Evolutionary conservation across 163 green algal genomes (phyloP), one percentile per base, ranked within the genome.

Genomic region (Chloromonas sp.): DNA sequence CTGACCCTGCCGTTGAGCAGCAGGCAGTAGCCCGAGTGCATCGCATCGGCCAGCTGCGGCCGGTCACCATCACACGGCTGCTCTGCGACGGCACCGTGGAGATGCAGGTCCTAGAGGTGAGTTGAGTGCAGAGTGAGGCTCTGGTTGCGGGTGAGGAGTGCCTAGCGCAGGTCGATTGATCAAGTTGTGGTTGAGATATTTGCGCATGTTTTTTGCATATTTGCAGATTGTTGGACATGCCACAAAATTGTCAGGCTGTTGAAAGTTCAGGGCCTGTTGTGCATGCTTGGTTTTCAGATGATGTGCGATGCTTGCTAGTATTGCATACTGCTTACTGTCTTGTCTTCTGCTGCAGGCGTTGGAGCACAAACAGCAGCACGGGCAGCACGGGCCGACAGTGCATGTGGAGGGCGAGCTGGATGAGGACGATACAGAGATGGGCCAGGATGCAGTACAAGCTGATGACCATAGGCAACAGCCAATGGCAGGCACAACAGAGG

Each of bases 11-110:
- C 58, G 92, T 98, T 8, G 93, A 97, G 91, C 91, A 97, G 91
- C 95, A 98, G 90, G 95, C 95, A 0, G 89, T 97, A 14, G 94
- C 90, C 14, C 88, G 95, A 0, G 95, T 97, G 82, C 94, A 98
- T 87, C 91, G 95, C 83, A 95, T 97, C 70, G 95, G 95, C 0
- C 95, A 97, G 82, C 89, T 82, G 71, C 84, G 90, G 14, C 88
- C 88, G 0, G 93, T 97, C 0, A 58, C 80, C 0, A 91, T 97
- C 60, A 92, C 87, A 2, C 91, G 94, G 62, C 88, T 96, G 85
- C 85, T 97, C 77, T 83, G 95, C 61, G 78, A 89, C 13, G 90
- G 85, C 70, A 92, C 77, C 11, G 87, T 92, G 78, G 91, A 94
- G 82, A 82, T 88, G 74, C 70, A 79, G 58, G 83, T 89, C 58